Percentiles rank a stretch among this genome's conserved stretches.
phyloP scores from a whole-genome alignment of 805 yeast genomes.

The Sporopachydermia quercuum region DNA sequence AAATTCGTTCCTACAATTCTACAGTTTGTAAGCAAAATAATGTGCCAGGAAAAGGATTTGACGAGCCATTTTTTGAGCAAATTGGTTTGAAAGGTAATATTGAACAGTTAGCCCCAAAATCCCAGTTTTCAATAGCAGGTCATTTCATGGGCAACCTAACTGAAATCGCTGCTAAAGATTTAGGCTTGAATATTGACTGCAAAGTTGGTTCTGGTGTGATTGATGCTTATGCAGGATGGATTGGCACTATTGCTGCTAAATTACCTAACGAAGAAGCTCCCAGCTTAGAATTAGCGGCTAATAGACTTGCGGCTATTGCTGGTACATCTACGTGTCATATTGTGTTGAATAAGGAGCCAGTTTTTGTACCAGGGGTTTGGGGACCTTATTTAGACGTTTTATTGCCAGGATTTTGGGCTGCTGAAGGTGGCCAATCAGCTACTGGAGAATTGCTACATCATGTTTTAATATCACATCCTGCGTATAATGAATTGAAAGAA shows the following conservation, averaged over 20 bases:
- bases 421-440: slow-evolving; percentile 98
- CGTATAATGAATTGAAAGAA: slow-evolving; percentile 54
- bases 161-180: slow-evolving; percentile 53
- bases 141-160: slow-evolving; percentile 69
- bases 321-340: slow-evolving; percentile 98
- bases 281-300: slow-evolving; percentile 43
- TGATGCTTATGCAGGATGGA: slow-evolving; percentile 98
- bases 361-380: slow-evolving; percentile 95
- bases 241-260: slow-evolving; percentile 92
- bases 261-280: slow-evolving; percentile 42
- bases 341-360: slow-evolving; percentile 68
- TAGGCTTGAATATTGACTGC: slow-evolving; percentile 70
- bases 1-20: slow-evolving; percentile 79
- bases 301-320: slow-evolving; percentile 93
- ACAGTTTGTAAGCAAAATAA: slow-evolving; percentile 93
- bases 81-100: slow-evolving; percentile 67
- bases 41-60: slow-evolving; percentile 87
- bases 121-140: slow-evolving; percentile 45
- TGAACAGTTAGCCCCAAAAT: slow-evolving; percentile 40
- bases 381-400: slow-evolving; percentile 93
- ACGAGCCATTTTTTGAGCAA: slow-evolving; percentile 51
- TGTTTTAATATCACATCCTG: slow-evolving; percentile 80
- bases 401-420: slow-evolving; percentile 84
- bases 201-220: slow-evolving; percentile 92
- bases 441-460: slow-evolving; percentile 91